These are phyloP conservation scores for Phytophthora parvispora DNA, from an alignment of 352 stramenopile species.

Conservation along the genomic window DNA sequence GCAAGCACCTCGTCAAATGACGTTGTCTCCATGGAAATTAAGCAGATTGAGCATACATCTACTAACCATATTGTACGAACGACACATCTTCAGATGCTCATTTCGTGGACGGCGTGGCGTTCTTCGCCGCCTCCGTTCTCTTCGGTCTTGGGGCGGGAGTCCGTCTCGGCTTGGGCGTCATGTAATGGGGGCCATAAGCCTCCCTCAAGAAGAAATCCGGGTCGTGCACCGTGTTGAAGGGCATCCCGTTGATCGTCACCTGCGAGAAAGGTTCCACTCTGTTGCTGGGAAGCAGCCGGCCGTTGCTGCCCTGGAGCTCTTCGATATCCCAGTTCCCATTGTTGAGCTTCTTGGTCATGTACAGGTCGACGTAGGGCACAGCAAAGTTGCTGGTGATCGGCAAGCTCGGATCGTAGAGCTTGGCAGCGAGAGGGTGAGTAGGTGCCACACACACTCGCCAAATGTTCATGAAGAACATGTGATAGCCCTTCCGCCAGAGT, in stretches of 20 bases:
- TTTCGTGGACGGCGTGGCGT: constrained; percentile 27
- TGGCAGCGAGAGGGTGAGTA: constrained; percentile 44
- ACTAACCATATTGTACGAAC: no score
- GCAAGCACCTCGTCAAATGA: no score
- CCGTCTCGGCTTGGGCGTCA: constrained; percentile 29
- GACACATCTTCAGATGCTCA: no score
- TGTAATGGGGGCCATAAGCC: constrained; percentile 44
- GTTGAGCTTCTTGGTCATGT: constrained; percentile 25
- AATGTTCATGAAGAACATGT: constrained; percentile 51
- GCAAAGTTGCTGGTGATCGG: constrained; percentile 9
- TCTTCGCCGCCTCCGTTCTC: constrained; percentile 1
- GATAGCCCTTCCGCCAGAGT: constrained; percentile 55
- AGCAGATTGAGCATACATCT: no score
- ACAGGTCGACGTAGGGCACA: constrained; percentile 53
- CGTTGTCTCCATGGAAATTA: no score
- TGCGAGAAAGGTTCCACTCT: constrained; percentile 34
- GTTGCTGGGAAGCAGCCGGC: constrained; percentile 7
- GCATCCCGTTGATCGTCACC: constrained; percentile 42
- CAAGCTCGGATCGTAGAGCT: constrained; percentile 38
- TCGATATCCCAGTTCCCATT: constrained; percentile 29
- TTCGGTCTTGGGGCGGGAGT: background rate
- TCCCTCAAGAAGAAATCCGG: constrained; percentile 39
- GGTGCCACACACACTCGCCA: constrained; percentile 54
- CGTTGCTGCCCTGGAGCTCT: constrained; percentile 23
- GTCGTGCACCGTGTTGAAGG: constrained; percentile 46